phyloP scores from a whole-genome alignment of 768 basidiomycete species.

The Hydnomerulius pinastri region DNA sequence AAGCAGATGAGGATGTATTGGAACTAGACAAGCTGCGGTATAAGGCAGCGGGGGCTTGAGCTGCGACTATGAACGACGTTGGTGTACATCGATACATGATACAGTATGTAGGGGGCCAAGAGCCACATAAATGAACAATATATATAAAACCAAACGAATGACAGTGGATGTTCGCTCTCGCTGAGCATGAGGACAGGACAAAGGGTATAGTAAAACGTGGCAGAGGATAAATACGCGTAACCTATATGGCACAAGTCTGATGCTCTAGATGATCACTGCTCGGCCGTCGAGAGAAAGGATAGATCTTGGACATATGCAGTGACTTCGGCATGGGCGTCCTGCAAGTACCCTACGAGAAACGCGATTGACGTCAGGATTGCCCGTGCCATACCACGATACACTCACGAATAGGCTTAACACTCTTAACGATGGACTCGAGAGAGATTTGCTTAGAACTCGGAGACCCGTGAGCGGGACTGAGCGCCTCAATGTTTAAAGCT shows the following conservation, averaged over 20 bases:
- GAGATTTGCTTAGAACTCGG: background rate
- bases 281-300: background rate
- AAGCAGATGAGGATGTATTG: slow-evolving; percentile 47
- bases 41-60: slow-evolving; percentile 52
- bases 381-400: background rate
- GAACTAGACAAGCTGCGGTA: slow-evolving; percentile 58
- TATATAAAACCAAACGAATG: background rate
- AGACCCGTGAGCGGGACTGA: background rate
- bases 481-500: background rate
- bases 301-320: slow-evolving; percentile 1
- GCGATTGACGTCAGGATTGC: no score
- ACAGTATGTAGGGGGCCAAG: background rate
- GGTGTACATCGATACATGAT: background rate
- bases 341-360: background rate
- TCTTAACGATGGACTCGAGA: background rate
- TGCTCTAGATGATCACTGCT: background rate
- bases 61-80: background rate
- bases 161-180: background rate
- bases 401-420: slow-evolving; percentile 1
- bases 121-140: background rate
- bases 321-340: background rate
- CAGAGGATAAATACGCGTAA: background rate
- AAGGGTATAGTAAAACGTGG: background rate
- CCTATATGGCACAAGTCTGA: background rate
- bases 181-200: background rate